Base-by-base conservation (phyloP, 768 basidiomycete genomes). In the Tylopilus vinaceipallidus region DNA sequence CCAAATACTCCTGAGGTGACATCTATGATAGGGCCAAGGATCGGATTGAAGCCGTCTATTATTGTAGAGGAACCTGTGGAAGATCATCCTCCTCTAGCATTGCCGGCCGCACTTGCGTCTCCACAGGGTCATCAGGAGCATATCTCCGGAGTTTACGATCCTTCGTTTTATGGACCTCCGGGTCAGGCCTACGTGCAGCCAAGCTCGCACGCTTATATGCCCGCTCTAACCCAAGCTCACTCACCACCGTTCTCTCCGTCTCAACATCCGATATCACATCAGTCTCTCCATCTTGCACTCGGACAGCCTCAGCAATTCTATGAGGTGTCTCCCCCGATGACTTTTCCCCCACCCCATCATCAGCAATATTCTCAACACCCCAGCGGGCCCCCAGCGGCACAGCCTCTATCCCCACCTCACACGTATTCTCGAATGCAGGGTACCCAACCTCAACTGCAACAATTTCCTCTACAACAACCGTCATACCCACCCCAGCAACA, bases 361-460 rank as follows among this genome's bases (percentile, higher is more conserved):
- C 60, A 54, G 29, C 60, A 58, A 23, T 55, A 63, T 13, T 29
- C 33, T 24, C 60, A 59, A 29, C 48, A 53, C 39, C 33, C 61
- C 1, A 38, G 13, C 14, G 42, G 47, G 30, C 29, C 54, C 34
- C 35, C 40, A 19, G 36, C 46, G 23, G 36, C 55, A 27, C 55
- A 60, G 17, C 44, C 55, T 16, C 43, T 46, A 4, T n/a, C 56
- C 12, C 30, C 58, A 32, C 45, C 50, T 47, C 53, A 49, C 43
- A 35, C 34, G n/a, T 55, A 63, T 34, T 36, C 42, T 24, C 53
- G 52, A 6, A 17, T 29, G 4, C 46, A 49, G 24, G 38, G 20
- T 17, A 40, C 39, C 20, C 54, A 59, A 22, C 45, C 40, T 34
- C 57, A 62, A 36, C 65, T 26, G 27, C 40, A 41, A 23, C 40